Percentiles rank a stretch among this genome's conserved stretches.
Evolutionary conservation across 164 flowering plant genomes (phyloP).

Genomic region (Berberis thunbergii): DNA sequence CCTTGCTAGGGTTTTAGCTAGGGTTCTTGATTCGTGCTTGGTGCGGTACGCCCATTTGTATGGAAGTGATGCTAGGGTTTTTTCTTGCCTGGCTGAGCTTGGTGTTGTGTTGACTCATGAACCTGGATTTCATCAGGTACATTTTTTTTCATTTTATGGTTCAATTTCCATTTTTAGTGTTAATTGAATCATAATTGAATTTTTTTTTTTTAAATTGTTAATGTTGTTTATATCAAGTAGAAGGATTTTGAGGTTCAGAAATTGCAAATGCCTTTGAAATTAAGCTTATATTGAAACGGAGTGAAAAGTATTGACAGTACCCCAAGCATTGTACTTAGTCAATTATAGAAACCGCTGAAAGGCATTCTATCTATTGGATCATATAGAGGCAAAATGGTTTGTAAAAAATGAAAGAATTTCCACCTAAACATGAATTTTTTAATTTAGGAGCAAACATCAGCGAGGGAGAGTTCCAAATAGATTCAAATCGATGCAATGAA

Average conservation of each 20-base stretch:
- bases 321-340: not conserved
- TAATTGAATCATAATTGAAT: no score
- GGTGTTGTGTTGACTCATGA: constrained; percentile 74
- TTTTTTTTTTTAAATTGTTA: no score
- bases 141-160: not conserved
- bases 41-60: constrained; percentile 60
- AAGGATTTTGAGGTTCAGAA: no score
- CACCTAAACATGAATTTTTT: not conserved
- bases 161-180: no score
- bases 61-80: constrained; percentile 76
- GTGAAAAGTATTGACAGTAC: not conserved
- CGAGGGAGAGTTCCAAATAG: no score
- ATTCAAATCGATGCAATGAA: no score
- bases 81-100: constrained; percentile 78
- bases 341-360: not conserved
- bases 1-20: constrained; percentile 51
- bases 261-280: no score
- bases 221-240: no score
- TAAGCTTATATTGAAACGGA: no score
- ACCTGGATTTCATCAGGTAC: constrained; percentile 94
- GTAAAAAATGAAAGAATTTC: no score
- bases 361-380: not conserved
- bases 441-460: not conserved
- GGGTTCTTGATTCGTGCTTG: constrained; percentile 69
- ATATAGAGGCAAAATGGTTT: not conserved